Conservation (phyloP, 768 basidiomycete species). For the Phylloporus sp. region DNA sequence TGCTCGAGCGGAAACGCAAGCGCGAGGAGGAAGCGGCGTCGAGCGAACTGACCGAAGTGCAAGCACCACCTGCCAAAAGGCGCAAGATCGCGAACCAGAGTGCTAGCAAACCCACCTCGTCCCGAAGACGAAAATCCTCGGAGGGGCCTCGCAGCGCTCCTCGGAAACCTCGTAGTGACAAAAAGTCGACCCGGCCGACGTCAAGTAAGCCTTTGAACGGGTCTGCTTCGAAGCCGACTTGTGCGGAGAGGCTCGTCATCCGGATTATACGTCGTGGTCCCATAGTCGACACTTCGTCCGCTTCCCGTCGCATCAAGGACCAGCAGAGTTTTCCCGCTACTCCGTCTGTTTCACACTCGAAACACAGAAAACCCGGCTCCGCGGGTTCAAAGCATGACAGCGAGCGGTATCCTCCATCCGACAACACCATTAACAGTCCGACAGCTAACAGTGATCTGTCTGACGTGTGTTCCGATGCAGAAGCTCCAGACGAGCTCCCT, state of each 20-base stretch:
- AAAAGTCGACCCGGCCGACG: slow-evolving; percentile 10
- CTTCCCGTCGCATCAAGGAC: slow-evolving; percentile 11
- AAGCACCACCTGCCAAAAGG: slow-evolving; percentile 21
- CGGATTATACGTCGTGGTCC: slow-evolving; percentile 18
- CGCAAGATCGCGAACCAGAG: slow-evolving; percentile 17
- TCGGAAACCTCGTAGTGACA: slow-evolving; percentile 30
- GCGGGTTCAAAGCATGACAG: slow-evolving; percentile 13
- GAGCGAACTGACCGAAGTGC: slow-evolving; percentile 12
- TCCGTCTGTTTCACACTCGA: slow-evolving; percentile 20
- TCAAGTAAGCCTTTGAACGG: slow-evolving; percentile 13
- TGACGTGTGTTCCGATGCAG: slow-evolving; percentile 21
- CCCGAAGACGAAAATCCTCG: slow-evolving; percentile 24
- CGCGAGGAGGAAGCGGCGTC: slow-evolving; percentile 44
- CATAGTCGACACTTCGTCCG: slow-evolving; percentile 21
- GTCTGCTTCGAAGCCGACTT: slow-evolving; percentile 18
- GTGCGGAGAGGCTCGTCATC: slow-evolving; percentile 25
- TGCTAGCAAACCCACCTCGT: slow-evolving; percentile 13
- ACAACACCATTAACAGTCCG: slow-evolving; percentile 14
- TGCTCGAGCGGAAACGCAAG: slow-evolving; percentile 50
- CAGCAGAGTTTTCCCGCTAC: slow-evolving; percentile 14
- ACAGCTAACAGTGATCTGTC: slow-evolving; percentile 24
- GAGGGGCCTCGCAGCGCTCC: slow-evolving; percentile 18
- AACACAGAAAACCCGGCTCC: slow-evolving; percentile 18
- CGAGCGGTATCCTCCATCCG: slow-evolving; percentile 23
- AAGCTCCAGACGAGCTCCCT: slow-evolving; percentile 26